phyloP scores from a whole-genome alignment of 129 eudicot genomes.

The Lactuca saligna region DNA sequence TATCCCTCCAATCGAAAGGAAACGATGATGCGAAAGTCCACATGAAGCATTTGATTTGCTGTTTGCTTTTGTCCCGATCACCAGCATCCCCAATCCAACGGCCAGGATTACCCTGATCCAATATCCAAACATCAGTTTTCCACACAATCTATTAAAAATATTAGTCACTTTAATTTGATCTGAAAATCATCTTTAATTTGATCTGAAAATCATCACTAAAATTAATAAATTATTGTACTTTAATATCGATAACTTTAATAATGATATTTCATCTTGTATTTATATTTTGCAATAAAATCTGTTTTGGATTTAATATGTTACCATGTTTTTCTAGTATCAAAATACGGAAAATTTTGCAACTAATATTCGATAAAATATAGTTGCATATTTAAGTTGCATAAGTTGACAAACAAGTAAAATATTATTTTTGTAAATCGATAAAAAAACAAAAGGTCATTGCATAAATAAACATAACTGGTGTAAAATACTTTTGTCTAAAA shows the following conservation, averaged over 20 bases:
- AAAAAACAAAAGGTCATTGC: too few relatives aligned
- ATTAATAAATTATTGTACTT: too few relatives aligned
- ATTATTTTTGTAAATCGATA: too few relatives aligned
- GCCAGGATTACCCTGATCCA: slow-evolving; percentile 67
- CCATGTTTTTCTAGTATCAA: background rate
- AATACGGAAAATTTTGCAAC: too few relatives aligned
- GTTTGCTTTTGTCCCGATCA: slow-evolving; percentile 75
- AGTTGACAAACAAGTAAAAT: too few relatives aligned
- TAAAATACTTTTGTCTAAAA: background rate
- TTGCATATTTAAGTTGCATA: too few relatives aligned
- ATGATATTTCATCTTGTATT: background rate
- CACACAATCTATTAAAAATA: background rate
- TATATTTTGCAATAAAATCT: background rate
- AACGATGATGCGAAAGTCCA: slow-evolving; percentile 77
- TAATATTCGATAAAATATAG: too few relatives aligned
- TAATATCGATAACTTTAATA: background rate
- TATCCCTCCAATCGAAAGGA: slow-evolving; percentile 83
- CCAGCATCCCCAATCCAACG: slow-evolving; percentile 63
- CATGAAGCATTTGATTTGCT: slow-evolving; percentile 68
- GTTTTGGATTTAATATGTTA: background rate
- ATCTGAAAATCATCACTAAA: background rate
- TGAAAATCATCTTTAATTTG: too few relatives aligned
- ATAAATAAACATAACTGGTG: background rate
- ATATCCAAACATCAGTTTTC: background rate
- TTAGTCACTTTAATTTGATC: background rate